Evolutionary conservation across 768 basidiomycete genomes (phyloP).

Genomic region (Boletus vermiculosoides): DNA sequence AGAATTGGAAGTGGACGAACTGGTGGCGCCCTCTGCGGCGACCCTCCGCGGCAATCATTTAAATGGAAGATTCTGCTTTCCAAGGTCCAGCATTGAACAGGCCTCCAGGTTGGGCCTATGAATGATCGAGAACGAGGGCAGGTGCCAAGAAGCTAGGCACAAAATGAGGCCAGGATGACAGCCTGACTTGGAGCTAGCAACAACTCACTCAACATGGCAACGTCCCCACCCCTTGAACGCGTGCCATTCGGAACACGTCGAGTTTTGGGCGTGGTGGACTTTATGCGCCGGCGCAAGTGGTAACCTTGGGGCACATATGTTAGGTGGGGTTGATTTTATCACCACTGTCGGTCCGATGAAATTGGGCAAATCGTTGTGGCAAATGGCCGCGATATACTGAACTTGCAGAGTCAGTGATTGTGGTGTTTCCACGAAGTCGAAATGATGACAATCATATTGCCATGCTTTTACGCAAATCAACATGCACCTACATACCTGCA

Average conservation of each 20-base stretch:
- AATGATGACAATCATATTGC: background rate
- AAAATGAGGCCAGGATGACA: background rate
- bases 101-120: background rate
- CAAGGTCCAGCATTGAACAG: background rate
- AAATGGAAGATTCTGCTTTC: background rate
- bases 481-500: constrained; percentile 2
- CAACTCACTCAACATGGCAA: background rate
- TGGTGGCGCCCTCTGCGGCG: too few relatives aligned
- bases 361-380: background rate
- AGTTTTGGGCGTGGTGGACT: background rate
- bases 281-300: too few relatives aligned
- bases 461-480: background rate
- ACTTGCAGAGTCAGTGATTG: background rate
- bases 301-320: too few relatives aligned
- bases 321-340: background rate
- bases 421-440: background rate
- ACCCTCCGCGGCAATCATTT: background rate
- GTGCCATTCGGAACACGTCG: background rate
- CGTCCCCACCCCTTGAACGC: background rate
- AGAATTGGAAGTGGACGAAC: too few relatives aligned
- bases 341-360: background rate
- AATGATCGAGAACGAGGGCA: background rate
- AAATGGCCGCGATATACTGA: background rate
- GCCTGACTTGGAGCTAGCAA: background rate
- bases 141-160: background rate